phyloP scores from a whole-genome alignment of 2,329 filamentous ascomycete species.

The Coleophoma crateriformis region DNA sequence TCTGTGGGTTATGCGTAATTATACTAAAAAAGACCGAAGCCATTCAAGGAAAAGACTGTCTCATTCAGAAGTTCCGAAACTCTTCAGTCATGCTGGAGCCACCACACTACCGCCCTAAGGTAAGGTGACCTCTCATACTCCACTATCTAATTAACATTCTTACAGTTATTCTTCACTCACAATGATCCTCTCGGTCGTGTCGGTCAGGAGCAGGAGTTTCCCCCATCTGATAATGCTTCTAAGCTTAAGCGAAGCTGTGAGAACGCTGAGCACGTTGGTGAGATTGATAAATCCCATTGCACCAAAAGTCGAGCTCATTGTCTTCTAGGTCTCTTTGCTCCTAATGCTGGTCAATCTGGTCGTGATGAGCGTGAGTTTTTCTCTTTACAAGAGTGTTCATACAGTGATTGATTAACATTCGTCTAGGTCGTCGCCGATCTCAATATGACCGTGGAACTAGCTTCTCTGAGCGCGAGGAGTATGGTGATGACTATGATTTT shows the following conservation, averaged over 20 bases:
- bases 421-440: constrained; percentile 44
- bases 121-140: constrained; percentile 27
- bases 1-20: not conserved
- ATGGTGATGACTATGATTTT: constrained; percentile 10
- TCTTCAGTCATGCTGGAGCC: constrained; percentile 92
- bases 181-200: constrained; percentile 52
- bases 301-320: not conserved
- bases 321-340: constrained; percentile 67
- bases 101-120: constrained; percentile 77
- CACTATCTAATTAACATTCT: constrained; percentile 35
- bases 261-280: constrained; percentile 79
- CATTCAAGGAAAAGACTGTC: constrained; percentile 85
- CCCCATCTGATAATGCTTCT: constrained; percentile 73
- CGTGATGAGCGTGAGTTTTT: constrained; percentile 67
- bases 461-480: constrained; percentile 44
- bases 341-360: constrained; percentile 67
- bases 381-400: not conserved
- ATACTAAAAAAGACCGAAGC: constrained; percentile 39
- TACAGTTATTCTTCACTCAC: constrained; percentile 47
- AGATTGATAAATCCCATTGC: constrained; percentile 27
- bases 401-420: constrained; percentile 19
- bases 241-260: constrained; percentile 86
- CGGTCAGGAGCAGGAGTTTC: constrained; percentile 71
- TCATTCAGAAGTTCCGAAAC: constrained; percentile 94
- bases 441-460: constrained; percentile 79